These are phyloP conservation scores for Funneliformis caledonium DNA, from an alignment of 371 early-diverging fungal species.

Conservation along the genomic window DNA sequence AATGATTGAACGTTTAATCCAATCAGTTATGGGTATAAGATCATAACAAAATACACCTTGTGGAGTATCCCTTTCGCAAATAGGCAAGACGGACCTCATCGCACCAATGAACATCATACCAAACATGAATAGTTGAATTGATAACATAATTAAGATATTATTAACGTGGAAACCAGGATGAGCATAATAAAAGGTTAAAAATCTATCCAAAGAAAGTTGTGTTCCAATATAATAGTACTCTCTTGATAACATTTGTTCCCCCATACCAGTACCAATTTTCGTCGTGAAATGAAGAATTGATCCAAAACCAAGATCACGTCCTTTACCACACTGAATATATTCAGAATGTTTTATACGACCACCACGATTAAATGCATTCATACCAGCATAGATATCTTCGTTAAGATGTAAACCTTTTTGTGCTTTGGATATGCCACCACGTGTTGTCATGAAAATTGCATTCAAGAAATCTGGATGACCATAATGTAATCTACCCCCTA, in stretches of 20 bases:
- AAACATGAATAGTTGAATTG: constrained; percentile 85
- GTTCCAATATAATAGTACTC: constrained; percentile 91
- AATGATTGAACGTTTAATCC: constrained; percentile 83
- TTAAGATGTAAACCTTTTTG: constrained; percentile 92
- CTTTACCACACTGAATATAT: constrained; percentile 93
- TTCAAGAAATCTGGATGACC: constrained; percentile 94
- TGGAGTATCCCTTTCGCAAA: constrained; percentile 57
- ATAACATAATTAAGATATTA: constrained; percentile 87
- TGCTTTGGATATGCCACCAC: constrained; percentile 89
- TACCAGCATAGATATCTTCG: constrained; percentile 93
- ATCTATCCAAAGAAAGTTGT: constrained; percentile 81
- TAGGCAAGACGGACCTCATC: constrained; percentile 64
- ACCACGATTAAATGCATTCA: constrained; percentile 86
- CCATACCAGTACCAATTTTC: constrained; percentile 93
- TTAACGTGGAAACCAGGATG: constrained; percentile 93
- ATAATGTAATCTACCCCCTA: constrained; percentile 86
- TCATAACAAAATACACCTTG: constrained; percentile 66
- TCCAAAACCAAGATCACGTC: constrained; percentile 90
- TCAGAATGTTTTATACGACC: constrained; percentile 91
- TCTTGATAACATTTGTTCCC: constrained; percentile 89
- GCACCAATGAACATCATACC: constrained; percentile 76
- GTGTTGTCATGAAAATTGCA: constrained; percentile 86
- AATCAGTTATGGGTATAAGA: constrained; percentile 75
- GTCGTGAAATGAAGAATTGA: constrained; percentile 89
- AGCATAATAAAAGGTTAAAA: constrained; percentile 89